phyloP scores from a whole-genome alignment of 106 monocot species.

The Dendrobium catenatum region DNA sequence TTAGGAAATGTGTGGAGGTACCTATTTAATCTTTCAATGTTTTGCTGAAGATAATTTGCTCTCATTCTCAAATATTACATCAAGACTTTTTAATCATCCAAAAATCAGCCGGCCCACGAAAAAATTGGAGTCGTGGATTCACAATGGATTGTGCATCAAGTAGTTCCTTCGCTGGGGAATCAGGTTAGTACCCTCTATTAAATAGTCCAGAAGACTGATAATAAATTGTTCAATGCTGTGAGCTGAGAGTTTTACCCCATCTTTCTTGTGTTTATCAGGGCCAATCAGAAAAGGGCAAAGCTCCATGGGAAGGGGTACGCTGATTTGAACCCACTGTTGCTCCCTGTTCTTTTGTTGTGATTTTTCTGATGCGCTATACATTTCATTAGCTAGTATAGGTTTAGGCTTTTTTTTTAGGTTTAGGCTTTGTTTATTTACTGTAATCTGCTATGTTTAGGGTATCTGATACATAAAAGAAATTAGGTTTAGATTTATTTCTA shows the following conservation, averaged over 20 bases:
- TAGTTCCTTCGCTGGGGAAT: slow-evolving; percentile 55
- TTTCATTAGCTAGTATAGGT: no score
- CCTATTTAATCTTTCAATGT: background rate
- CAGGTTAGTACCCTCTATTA: slow-evolving; percentile 23
- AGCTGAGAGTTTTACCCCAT: background rate
- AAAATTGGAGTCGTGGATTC: slow-evolving; percentile 74
- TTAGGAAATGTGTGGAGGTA: slow-evolving; percentile 33
- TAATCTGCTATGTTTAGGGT: no score
- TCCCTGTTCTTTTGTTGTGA: background rate
- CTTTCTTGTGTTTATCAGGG: slow-evolving; percentile 19
- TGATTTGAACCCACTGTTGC: background rate
- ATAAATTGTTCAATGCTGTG: background rate
- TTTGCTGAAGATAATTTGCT: background rate
- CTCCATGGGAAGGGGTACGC: slow-evolving; percentile 33
- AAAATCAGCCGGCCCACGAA: slow-evolving; percentile 17
- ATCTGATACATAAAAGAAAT: no score
- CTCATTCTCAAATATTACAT: background rate
- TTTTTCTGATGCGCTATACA: background rate
- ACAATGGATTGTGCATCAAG: slow-evolving; percentile 65
- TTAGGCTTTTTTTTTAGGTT: no score
- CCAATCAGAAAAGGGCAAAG: slow-evolving; percentile 26
- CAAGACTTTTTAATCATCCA: background rate
- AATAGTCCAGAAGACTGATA: background rate
- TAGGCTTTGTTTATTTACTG: no score
- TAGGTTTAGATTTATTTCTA: no score